Evolutionary conservation across 345 rosid species (phyloP), one percentile per base, ranked within the genome.

Genomic region (Linum usitatissimum): DNA sequence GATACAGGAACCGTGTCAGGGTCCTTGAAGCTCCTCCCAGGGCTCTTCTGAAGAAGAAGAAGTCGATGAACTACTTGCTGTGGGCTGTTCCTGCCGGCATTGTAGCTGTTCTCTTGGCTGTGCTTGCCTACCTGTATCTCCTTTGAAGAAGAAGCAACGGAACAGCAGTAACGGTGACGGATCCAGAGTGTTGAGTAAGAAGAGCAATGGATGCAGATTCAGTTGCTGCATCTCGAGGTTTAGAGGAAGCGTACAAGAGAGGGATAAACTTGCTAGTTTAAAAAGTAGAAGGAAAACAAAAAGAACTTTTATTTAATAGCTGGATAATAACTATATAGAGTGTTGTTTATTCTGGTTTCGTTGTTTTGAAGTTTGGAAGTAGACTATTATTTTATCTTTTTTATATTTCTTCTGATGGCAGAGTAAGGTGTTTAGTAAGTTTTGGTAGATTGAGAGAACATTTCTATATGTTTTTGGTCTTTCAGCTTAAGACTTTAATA

Each of bases 11-110:
- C 63, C 85, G 87, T 23, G 18, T 75, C 2, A 84, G 78, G 69
- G 95, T 79, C 42, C 31, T 76, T 1, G 91, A 84, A 42, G 68
- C 83, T 0, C 73, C 83, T 63, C 95, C 97, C 0, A 94, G 83
- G 72, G 85, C 84, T 38, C 79, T 86, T 60, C 69, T 80, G 70
- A 87, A 76, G 86, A 79, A 83, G 69, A 94, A 82, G 74, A 90
- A 82, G 78, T 58, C 87, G 3, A 79, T 77, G 6, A 86, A 84
- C 74, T 82, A 90, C 78, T 86, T 84, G 97, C 30, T 74, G 30
- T 86, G 80, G 76, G 90, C 76, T 20, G 87, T 74, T 39, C 78
- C 87, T 30, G 94, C 83, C 39, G 86, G 84, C 9, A 53, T 81
- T 42, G 59, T 66, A 57, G 72, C 73, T 57, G 85, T 76, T 45